These are phyloP conservation scores for Hymenoscyphus salicellus DNA, from an alignment of 2,329 filamentous ascomycete genomes.

Conservation along the genomic window DNA sequence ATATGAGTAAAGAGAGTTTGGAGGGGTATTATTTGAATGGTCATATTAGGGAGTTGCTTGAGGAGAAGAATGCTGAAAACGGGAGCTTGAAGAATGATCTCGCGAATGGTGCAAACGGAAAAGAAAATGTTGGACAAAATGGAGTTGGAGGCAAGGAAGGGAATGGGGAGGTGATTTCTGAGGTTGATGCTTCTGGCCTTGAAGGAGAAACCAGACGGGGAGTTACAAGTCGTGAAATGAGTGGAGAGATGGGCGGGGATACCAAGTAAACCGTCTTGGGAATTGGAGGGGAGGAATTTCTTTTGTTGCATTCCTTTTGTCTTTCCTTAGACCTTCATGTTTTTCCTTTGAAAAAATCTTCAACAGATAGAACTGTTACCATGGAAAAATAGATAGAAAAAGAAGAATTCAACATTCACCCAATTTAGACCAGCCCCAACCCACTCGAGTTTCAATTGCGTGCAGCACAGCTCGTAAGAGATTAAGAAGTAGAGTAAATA, in stretches of 20 bases:
- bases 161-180: slow-evolving; percentile 5
- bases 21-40: slow-evolving; percentile 59
- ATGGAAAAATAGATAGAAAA: not conserved
- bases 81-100: slow-evolving; percentile 42
- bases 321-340: not conserved
- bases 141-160: slow-evolving; percentile 7
- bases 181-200: not conserved
- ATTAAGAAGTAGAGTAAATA: too few species aligned
- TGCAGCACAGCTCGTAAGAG: too few species aligned
- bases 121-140: not conserved
- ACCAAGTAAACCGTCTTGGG: slow-evolving; percentile 35
- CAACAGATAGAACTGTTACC: not conserved
- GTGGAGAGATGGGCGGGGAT: slow-evolving; percentile 62
- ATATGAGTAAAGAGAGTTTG: slow-evolving; percentile 55
- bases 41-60: slow-evolving; percentile 56
- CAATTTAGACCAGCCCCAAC: too few species aligned
- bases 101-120: slow-evolving; percentile 14
- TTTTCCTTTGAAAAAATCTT: not conserved
- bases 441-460: too few species aligned
- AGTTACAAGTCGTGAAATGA: slow-evolving; percentile 48
- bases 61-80: slow-evolving; percentile 37
- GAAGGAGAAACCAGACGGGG: slow-evolving; percentile 12
- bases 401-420: not conserved
- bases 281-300: slow-evolving; percentile 1
- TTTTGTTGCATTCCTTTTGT: slow-evolving; percentile 11